These are phyloP conservation scores for Tulasnella sp. DNA, from an alignment of 768 basidiomycete species.

Conservation along the genomic window DNA sequence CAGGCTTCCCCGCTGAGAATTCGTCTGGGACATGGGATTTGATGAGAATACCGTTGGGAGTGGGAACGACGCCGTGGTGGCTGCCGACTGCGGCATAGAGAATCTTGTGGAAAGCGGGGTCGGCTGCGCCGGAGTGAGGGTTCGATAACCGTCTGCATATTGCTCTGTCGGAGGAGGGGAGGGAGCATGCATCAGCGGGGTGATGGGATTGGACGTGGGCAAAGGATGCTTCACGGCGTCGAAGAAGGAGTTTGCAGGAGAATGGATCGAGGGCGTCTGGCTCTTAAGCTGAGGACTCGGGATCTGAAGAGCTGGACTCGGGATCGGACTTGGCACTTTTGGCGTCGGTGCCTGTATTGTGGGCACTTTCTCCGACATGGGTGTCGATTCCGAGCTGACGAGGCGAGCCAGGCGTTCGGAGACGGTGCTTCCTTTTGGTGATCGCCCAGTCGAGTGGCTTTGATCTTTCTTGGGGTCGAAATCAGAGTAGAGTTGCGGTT, in stretches of 20 bases:
- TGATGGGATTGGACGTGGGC: background rate
- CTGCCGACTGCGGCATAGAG: constrained; percentile 10
- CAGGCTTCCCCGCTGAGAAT: background rate
- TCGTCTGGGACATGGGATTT: background rate
- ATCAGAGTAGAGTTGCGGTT: constrained; percentile 4
- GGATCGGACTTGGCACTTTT: background rate
- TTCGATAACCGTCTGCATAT: background rate
- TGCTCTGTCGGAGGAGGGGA: background rate
- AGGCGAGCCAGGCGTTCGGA: no score
- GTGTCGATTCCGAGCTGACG: background rate
- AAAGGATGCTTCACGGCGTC: background rate
- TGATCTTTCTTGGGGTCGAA: background rate
- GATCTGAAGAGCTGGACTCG: background rate
- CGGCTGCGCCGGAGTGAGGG: background rate
- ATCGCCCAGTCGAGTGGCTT: background rate
- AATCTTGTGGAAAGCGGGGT: constrained; percentile 5
- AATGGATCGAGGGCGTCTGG: background rate
- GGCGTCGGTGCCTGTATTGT: no score
- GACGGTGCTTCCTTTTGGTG: no score
- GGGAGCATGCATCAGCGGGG: background rate
- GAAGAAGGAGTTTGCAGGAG: background rate
- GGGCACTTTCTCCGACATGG: background rate
- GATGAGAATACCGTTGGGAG: background rate
- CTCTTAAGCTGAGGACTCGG: background rate
- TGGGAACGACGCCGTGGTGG: constrained; percentile 10